Evolutionary conservation across 331 rosid genomes (phyloP).

Genomic region (Quercus tomentella): DNA sequence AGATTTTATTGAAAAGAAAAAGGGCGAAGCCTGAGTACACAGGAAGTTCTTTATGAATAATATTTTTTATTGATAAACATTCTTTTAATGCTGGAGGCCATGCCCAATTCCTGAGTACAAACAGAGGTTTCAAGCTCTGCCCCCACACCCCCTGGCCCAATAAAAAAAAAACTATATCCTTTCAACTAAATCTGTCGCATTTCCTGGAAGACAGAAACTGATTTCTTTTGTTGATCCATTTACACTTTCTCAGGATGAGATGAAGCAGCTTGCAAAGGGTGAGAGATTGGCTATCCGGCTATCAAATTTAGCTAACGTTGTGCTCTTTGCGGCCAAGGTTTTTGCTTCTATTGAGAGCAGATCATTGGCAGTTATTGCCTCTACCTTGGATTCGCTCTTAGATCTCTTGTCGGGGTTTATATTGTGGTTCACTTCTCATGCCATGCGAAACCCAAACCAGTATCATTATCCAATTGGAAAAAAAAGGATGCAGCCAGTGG

Average conservation of each 20-base stretch:
- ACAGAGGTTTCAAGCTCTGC: not conserved
- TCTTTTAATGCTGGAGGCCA: too few relatives aligned
- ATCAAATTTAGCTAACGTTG: slow-evolving; percentile 53
- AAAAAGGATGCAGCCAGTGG: slow-evolving; percentile 89
- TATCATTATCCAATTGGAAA: slow-evolving; percentile 79
- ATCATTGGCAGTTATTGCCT: slow-evolving; percentile 80
- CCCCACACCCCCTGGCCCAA: too few relatives aligned
- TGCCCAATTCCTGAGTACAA: not conserved
- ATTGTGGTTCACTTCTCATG: slow-evolving; percentile 73
- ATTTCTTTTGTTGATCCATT: too few relatives aligned
- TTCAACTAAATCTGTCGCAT: too few relatives aligned
- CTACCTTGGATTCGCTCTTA: slow-evolving; percentile 77
- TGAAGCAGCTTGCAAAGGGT: slow-evolving; percentile 55
- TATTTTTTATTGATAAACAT: too few relatives aligned
- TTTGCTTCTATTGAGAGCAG: slow-evolving; percentile 61
- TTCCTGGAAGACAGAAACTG: not conserved
- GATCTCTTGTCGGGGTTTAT: slow-evolving; percentile 85
- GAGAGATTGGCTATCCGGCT: slow-evolving; percentile 48
- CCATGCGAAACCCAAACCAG: slow-evolving; percentile 67
- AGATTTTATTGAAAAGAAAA: too few relatives aligned
- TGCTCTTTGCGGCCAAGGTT: slow-evolving; percentile 63
- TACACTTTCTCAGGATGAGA: slow-evolving; percentile 43
- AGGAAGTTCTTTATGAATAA: too few relatives aligned
- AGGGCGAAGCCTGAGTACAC: too few relatives aligned
- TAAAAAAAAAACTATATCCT: too few relatives aligned